phyloP scores from a whole-genome alignment of 306 rosid genomes.

The Castanea sativa region DNA sequence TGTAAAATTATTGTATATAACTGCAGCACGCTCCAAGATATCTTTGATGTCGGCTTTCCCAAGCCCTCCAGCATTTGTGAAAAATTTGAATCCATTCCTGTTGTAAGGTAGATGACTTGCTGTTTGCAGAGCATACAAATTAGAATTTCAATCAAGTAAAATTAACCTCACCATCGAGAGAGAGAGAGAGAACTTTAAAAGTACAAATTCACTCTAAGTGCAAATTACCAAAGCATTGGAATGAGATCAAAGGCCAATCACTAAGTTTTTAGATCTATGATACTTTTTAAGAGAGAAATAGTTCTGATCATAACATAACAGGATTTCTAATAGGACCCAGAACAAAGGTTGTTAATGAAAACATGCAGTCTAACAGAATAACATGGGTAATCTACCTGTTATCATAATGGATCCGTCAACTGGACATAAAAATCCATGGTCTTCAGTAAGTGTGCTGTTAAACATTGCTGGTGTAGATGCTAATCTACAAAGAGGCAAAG shows the following conservation, averaged over 20 bases:
- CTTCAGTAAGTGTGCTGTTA: constrained; percentile 77
- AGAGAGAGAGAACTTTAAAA: background rate
- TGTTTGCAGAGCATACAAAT: constrained; percentile 34
- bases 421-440: constrained; percentile 64
- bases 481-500: constrained; percentile 49
- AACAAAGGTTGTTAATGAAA: constrained; percentile 8
- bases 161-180: background rate
- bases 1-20: constrained; percentile 59
- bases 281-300: background rate
- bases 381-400: constrained; percentile 57
- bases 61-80: constrained; percentile 87
- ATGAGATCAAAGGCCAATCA: background rate
- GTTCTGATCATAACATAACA: background rate
- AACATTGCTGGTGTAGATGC: constrained; percentile 99
- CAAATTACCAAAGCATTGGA: background rate
- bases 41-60: constrained; percentile 91
- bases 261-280: background rate
- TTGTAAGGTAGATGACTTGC: constrained; percentile 98
- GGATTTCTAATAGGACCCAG: constrained; percentile 6
- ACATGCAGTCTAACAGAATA: constrained; percentile 12
- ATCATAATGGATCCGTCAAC: constrained; percentile 90
- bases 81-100: constrained; percentile 94
- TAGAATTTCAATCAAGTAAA: background rate
- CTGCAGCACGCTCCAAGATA: constrained; percentile 83
- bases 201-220: background rate